Evolutionary conservation across 768 basidiomycete genomes (phyloP).

Genomic region (Boletus sensibilis): DNA sequence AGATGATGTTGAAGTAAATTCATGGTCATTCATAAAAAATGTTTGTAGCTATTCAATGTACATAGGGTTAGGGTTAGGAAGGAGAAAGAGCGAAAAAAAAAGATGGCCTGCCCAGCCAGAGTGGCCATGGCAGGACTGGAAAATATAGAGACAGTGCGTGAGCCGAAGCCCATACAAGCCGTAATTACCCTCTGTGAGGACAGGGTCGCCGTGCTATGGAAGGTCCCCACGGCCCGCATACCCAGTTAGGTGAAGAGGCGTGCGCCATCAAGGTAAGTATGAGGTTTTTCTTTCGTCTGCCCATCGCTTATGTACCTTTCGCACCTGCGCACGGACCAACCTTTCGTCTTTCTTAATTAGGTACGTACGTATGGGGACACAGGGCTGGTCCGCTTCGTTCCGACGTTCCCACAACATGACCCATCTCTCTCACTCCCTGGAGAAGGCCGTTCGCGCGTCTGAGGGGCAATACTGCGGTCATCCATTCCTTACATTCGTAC

Average conservation of each 20-base stretch:
- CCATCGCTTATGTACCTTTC: constrained; percentile 11
- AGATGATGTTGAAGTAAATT: constrained; percentile 30
- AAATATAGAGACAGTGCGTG: constrained; percentile 83
- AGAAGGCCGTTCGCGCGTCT: no score
- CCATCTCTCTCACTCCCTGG: no score
- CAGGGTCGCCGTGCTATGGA: constrained; percentile 58
- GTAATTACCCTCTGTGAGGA: constrained; percentile 44
- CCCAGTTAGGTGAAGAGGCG: constrained; percentile 50
- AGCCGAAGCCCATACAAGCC: constrained; percentile 61
- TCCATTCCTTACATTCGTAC: no score
- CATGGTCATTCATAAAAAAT: background rate
- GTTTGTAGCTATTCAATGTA: no score
- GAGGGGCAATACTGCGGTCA: no score
- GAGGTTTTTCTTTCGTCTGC: constrained; percentile 7
- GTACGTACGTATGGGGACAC: background rate
- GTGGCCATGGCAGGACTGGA: constrained; percentile 63
- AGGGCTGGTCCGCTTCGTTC: no score
- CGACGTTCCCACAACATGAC: no score
- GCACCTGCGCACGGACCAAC: constrained; percentile 27
- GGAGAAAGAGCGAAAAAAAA: constrained; percentile 37
- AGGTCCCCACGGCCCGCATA: constrained; percentile 54
- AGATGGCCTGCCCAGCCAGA: constrained; percentile 49
- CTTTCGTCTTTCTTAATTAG: background rate
- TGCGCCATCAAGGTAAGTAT: constrained; percentile 67
- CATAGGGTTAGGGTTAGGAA: constrained; percentile 37